Conservation (phyloP, 148 eudicot genomes). For the Nepenthes mirabilis region DNA sequence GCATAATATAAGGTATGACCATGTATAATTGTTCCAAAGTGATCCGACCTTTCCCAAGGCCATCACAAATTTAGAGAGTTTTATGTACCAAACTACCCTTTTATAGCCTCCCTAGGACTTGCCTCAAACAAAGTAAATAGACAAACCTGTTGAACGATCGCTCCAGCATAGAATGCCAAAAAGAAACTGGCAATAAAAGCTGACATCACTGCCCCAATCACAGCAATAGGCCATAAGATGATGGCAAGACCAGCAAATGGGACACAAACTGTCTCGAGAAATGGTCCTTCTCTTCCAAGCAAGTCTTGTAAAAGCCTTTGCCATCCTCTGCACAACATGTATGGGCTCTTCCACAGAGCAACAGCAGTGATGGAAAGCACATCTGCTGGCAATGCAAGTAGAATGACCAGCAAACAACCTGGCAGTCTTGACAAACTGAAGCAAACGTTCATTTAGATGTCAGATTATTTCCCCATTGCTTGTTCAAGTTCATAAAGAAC, state of each 20-base stretch:
- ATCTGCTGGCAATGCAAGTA: slow-evolving; percentile 52
- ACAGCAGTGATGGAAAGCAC: slow-evolving; percentile 46
- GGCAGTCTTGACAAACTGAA: slow-evolving; percentile 54
- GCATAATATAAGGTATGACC: no score
- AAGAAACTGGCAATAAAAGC: slow-evolving; percentile 61
- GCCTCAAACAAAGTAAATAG: no score
- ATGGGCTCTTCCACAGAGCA: slow-evolving; percentile 86
- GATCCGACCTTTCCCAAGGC: no score
- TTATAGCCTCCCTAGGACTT: background rate
- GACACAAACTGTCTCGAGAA: slow-evolving; percentile 79
- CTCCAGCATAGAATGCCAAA: slow-evolving; percentile 62
- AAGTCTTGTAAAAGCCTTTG: slow-evolving; percentile 77
- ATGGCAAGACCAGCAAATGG: slow-evolving; percentile 92
- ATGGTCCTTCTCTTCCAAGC: slow-evolving; percentile 87
- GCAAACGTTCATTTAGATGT: background rate
- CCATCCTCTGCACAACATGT: slow-evolving; percentile 86
- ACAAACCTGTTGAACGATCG: slow-evolving; percentile 63
- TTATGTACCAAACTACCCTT: background rate
- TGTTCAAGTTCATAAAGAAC: background rate
- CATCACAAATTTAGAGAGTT: no score
- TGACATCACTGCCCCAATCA: slow-evolving; percentile 48
- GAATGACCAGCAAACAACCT: slow-evolving; percentile 36
- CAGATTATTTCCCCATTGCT: background rate
- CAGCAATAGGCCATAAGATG: slow-evolving; percentile 81
- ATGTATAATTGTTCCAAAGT: no score